Evolutionary conservation across 345 rosid species (phyloP).

Genomic region (Eucalyptus albens): DNA sequence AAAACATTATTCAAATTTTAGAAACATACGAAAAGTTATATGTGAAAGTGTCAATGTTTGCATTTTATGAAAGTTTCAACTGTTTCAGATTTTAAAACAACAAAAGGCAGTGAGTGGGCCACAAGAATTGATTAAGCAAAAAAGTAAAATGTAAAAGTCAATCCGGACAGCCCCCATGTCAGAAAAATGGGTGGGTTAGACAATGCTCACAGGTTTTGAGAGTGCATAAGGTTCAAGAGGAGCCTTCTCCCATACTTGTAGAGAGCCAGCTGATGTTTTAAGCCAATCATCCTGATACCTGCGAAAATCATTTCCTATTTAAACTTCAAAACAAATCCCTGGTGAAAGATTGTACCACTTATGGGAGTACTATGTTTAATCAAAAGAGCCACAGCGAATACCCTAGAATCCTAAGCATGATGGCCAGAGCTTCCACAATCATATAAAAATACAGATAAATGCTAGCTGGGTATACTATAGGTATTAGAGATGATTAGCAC

Average conservation of each 20-base stretch:
- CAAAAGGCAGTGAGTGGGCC: background rate
- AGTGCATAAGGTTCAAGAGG: conserved; percentile 95
- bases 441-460: background rate
- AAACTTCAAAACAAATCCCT: background rate
- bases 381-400: background rate
- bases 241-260: conserved; percentile 96
- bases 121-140: background rate
- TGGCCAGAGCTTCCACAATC: background rate
- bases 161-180: background rate
- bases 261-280: conserved; percentile 67
- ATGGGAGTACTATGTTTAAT: background rate
- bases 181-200: background rate
- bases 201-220: conserved; percentile 60
- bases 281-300: conserved; percentile 99
- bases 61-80: background rate
- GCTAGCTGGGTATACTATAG: background rate
- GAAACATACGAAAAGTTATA: background rate
- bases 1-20: background rate
- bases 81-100: background rate
- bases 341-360: background rate
- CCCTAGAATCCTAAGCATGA: background rate
- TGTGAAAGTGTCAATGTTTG: background rate
- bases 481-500: background rate
- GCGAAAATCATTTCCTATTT: background rate
- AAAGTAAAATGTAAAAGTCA: background rate